Evolutionary conservation across 306 rosid genomes (phyloP).

Genomic region (Dalbergia cochinchinensis): DNA sequence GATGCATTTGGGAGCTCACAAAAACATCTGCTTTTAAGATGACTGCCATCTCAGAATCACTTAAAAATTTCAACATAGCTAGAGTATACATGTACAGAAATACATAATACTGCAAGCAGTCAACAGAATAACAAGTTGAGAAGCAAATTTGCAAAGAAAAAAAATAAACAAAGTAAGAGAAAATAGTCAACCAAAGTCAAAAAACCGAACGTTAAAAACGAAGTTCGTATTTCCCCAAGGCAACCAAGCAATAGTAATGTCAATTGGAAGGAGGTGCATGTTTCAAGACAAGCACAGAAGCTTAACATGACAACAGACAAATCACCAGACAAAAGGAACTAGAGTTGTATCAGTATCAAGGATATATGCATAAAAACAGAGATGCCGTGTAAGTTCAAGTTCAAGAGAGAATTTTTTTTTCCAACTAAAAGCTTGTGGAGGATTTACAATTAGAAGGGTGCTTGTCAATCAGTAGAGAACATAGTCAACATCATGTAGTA

Average conservation of each 20-base stretch:
- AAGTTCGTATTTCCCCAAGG: background rate
- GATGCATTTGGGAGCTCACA: background rate
- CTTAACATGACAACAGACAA: background rate
- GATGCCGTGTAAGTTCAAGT: background rate
- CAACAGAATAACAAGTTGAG: constrained; percentile 16
- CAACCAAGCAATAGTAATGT: background rate
- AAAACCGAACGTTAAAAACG: background rate
- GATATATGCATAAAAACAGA: background rate
- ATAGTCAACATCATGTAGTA: background rate
- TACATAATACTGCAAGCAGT: constrained; percentile 23
- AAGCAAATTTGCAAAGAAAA: background rate
- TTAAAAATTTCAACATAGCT: background rate
- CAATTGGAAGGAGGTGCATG: background rate
- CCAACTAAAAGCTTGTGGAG: constrained; percentile 1
- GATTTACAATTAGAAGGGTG: constrained; percentile 11
- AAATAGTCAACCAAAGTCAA: constrained; percentile 3
- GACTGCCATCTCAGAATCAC: constrained; percentile 20
- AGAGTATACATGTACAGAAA: background rate
- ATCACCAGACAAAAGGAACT: constrained; percentile 16
- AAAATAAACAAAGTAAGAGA: background rate
- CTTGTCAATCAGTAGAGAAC: constrained; percentile 21
- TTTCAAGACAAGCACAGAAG: background rate
- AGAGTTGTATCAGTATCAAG: background rate
- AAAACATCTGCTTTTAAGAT: constrained; percentile 13
- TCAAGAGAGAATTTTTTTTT: background rate